phyloP scores from a whole-genome alignment of 257 asterid genomes.

The Nicotiana knightiana region DNA sequence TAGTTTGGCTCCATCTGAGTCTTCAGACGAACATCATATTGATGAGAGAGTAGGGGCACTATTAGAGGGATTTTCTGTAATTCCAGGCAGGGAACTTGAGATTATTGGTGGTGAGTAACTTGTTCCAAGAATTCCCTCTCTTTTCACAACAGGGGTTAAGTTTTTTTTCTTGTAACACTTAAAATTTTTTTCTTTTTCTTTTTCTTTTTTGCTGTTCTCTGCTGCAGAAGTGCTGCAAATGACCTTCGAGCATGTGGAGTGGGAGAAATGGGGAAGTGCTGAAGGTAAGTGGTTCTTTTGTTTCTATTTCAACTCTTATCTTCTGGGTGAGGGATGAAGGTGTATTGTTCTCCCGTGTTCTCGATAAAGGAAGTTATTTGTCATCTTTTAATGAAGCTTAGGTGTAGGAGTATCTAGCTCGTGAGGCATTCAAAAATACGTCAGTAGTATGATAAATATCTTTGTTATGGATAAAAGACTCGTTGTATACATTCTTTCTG shows the following conservation, averaged over 20 bases:
- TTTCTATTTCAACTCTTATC: slow-evolving; percentile 2
- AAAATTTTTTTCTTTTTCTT: not conserved
- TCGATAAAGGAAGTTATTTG: not conserved
- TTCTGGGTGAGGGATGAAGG: not conserved
- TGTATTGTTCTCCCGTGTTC: not conserved
- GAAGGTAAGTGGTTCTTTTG: slow-evolving; percentile 50
- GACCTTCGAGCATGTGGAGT: slow-evolving; percentile 49
- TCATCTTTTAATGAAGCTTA: not conserved
- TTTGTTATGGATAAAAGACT: not conserved
- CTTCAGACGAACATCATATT: slow-evolving; percentile 45
- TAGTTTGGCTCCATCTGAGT: slow-evolving; percentile 21
- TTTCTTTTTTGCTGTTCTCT: slow-evolving; percentile 15
- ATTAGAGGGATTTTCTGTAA: slow-evolving; percentile 50
- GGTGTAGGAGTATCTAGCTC: not conserved
- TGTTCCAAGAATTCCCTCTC: not conserved
- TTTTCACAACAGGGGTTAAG: not conserved
- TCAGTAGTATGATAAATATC: not conserved
- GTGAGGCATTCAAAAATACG: not conserved
- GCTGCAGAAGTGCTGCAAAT: slow-evolving; percentile 70
- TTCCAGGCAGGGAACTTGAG: slow-evolving; percentile 83
- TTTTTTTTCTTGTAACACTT: not conserved
- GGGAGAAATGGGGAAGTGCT: slow-evolving; percentile 50
- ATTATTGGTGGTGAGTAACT: slow-evolving; percentile 58
- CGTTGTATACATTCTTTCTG: not conserved
- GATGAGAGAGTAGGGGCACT: slow-evolving; percentile 78